Evolutionary conservation across 495 filamentous ascomycete species (phyloP).

Genomic region (Arthonia radiata): DNA sequence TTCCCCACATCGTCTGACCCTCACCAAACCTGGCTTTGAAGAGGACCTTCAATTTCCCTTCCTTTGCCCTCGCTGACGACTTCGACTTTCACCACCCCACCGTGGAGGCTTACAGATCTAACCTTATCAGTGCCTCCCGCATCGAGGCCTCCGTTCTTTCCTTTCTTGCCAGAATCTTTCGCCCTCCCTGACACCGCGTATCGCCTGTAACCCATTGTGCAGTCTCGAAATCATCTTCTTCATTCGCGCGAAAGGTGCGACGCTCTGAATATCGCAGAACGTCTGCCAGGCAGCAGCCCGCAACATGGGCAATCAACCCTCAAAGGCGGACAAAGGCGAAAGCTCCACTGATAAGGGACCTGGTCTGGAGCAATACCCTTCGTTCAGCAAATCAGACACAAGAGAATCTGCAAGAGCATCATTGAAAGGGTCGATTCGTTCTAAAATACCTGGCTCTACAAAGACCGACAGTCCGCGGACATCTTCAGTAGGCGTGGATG

Average conservation of each 20-base stretch:
- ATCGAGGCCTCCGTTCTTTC: constrained; percentile 24
- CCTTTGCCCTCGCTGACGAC: no score
- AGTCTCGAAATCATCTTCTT: background rate
- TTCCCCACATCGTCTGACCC: no score
- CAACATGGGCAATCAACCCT: constrained; percentile 76
- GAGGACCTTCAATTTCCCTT: no score
- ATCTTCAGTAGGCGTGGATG: constrained; percentile 37
- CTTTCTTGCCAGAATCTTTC: constrained; percentile 28
- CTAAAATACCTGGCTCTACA: constrained; percentile 46
- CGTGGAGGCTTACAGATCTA: no score
- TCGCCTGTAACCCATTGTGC: constrained; percentile 2
- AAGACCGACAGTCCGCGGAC: constrained; percentile 60
- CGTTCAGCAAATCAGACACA: constrained; percentile 82
- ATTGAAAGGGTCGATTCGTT: constrained; percentile 42
- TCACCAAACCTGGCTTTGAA: no score
- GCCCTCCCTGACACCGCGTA: constrained; percentile 25
- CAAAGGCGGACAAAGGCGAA: constrained; percentile 36
- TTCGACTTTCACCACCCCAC: no score
- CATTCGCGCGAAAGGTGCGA: background rate
- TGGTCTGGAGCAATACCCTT: constrained; percentile 54
- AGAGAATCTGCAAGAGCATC: constrained; percentile 85
- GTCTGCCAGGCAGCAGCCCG: background rate
- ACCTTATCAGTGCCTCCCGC: no score
- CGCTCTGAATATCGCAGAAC: background rate
- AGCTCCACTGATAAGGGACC: constrained; percentile 15